Percentiles rank a stretch among this genome's conserved stretches.
Conservation (phyloP, 2,329 filamentous ascomycete species). For the Fusarium floridanum region DNA sequence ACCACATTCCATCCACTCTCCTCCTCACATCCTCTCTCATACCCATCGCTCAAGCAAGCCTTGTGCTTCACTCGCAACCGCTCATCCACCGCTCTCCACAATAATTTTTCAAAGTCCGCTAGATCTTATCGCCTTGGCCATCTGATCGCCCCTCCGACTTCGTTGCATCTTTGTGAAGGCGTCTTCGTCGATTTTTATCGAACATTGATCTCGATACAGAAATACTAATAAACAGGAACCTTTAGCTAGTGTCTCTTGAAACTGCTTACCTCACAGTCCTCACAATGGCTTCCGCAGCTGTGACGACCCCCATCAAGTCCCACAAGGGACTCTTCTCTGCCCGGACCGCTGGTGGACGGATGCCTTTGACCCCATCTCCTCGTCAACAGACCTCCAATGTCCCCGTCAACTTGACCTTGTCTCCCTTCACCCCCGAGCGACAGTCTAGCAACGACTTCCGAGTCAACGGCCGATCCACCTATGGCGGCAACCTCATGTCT, state of each 20-base stretch:
- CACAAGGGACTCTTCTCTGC: slow-evolving; percentile 92
- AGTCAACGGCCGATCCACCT: slow-evolving; percentile 77
- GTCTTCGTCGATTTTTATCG: slow-evolving; percentile 59
- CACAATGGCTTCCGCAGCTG: slow-evolving; percentile 82
- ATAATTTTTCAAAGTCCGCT: slow-evolving; percentile 54
- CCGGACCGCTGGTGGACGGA: slow-evolving; percentile 92
- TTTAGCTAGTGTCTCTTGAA: slow-evolving; percentile 72
- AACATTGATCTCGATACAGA: slow-evolving; percentile 57
- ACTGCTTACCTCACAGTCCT: slow-evolving; percentile 51
- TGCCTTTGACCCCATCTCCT: slow-evolving; percentile 94
- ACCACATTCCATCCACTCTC: slow-evolving; percentile 40
- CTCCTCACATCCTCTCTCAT: slow-evolving; percentile 14
- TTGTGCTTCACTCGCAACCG: slow-evolving; percentile 42
- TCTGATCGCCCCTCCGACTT: slow-evolving; percentile 64
- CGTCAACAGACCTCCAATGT: slow-evolving; percentile 71
- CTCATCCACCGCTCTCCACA: slow-evolving; percentile 41
- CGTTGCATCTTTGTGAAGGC: slow-evolving; percentile 56
- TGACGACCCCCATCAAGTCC: slow-evolving; percentile 95
- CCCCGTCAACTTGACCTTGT: slow-evolving; percentile 70
- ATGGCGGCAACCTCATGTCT: slow-evolving; percentile 82
- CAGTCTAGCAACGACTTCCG: slow-evolving; percentile 65
- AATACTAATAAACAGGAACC: slow-evolving; percentile 68
- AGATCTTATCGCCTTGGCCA: slow-evolving; percentile 64
- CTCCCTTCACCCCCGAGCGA: slow-evolving; percentile 82
- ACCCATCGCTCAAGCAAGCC: slow-evolving; percentile 29